phyloP scores from a whole-genome alignment of 257 asterid species.

The Cruciata laevipes region DNA sequence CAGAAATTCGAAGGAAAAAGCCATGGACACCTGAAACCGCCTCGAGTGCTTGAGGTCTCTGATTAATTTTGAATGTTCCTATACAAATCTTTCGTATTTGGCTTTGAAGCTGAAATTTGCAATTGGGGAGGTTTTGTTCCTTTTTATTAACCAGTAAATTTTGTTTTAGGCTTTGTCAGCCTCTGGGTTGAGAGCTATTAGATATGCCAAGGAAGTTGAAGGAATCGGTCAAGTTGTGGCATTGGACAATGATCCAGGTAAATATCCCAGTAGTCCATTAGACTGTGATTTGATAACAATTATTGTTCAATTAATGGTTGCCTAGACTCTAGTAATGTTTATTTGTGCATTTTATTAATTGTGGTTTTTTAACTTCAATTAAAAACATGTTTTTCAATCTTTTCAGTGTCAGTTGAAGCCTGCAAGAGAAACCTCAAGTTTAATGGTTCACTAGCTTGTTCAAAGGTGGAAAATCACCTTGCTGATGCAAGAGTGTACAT shows the following conservation, averaged over 20 bases:
- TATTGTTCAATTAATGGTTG: no score
- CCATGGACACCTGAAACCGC: conserved; percentile 50
- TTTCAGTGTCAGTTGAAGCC: conserved; percentile 86
- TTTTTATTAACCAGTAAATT: neutral
- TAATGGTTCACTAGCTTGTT: conserved; percentile 76
- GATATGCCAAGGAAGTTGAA: conserved; percentile 93
- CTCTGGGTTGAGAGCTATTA: conserved; percentile 89
- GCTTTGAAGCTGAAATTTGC: neutral
- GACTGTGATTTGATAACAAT: neutral
- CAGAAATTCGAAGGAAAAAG: conserved; percentile 35
- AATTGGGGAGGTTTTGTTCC: neutral
- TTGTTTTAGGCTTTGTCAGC: conserved; percentile 75
- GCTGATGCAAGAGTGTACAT: conserved; percentile 90
- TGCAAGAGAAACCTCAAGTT: conserved; percentile 89
- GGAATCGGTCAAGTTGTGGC: conserved; percentile 94
- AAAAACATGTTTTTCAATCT: conserved; percentile 11
- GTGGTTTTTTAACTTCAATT: neutral
- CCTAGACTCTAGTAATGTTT: no score
- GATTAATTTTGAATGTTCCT: neutral
- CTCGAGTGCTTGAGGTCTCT: conserved; percentile 82
- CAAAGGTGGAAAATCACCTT: conserved; percentile 86
- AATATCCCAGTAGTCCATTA: neutral
- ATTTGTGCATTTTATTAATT: no score
- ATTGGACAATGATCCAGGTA: conserved; percentile 85
- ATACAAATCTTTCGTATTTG: neutral